Evolutionary conservation across 306 rosid species (phyloP), one percentile per base, ranked within the genome.

Genomic region (Luffa aegyptiaca): DNA sequence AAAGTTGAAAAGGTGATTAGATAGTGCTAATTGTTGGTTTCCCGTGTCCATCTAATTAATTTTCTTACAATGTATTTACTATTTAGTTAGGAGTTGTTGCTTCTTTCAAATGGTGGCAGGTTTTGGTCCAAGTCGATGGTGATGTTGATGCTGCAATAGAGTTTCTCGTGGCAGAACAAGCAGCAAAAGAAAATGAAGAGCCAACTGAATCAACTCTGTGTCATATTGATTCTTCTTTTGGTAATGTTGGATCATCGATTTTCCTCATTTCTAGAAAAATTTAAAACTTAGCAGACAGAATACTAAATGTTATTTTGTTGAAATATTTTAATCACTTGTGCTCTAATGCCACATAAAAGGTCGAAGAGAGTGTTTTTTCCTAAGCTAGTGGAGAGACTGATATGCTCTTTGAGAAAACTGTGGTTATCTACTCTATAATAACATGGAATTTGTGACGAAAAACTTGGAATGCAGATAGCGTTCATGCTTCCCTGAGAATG

Each of bases 131-230:
- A 82, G 91, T 90, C 74, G 83, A 86, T 84, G 93, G 93, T 56
- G 92, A 92, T 81, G 88, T 89, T 78, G 90, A 80, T 80, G 90
- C 93, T 36, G 96, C 97, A 51, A 88, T 92, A 84, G 96, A 90
- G 87, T 89, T 90, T 85, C 88, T 92, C 71, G 88, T 92, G 55
- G 96, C 93, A 74, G 96, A 90, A 82, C 89, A 87, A 83, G 93
- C 81, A 79, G 39, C 85, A 45, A 92, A 90, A 82, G 90, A 89
- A 73, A 80, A 76, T 81, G 76, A 83, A 14, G 82, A 80, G 81
- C 76, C 76, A 71, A 82, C 78, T 71, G 89, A 90, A 84, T 82
- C 89, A 61, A 75, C 83, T 59, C 78, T 85, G 41, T 72, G 74
- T 80, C 72, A 64, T 49, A 82, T 69, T 75, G 86, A 84, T 84